A percentile compares a stretch with the other conserved stretches of the same genome.
Conservation (phyloP, 2,329 filamentous ascomycete genomes). For the Ploettnerulaceae sp. region DNA sequence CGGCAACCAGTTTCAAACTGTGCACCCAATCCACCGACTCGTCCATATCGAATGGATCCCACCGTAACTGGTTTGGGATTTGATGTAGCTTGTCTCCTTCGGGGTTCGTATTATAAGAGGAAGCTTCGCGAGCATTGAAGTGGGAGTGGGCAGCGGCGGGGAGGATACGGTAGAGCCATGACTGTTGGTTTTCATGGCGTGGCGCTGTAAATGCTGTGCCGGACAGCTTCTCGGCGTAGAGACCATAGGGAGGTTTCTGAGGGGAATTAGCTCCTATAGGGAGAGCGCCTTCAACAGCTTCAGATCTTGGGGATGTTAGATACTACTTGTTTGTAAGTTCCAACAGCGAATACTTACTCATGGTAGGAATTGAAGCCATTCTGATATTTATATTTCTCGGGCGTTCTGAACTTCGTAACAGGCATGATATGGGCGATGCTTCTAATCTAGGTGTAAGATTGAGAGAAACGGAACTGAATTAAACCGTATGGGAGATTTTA, state of each 20-base stretch:
- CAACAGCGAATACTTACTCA: slow-evolving; percentile 43
- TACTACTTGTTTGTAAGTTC: background rate
- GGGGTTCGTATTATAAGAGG: slow-evolving; percentile 41
- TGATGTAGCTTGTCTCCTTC: slow-evolving; percentile 49
- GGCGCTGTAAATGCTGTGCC: slow-evolving; percentile 55
- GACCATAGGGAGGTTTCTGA: slow-evolving; percentile 61
- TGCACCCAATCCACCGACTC: slow-evolving; percentile 64
- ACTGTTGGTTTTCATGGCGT: slow-evolving; percentile 50
- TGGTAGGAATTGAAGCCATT: slow-evolving; percentile 66
- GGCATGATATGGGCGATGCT: no score
- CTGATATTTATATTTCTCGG: slow-evolving; percentile 63
- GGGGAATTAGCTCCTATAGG: slow-evolving; percentile 64
- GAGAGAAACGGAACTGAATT: no score
- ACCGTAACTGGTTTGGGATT: slow-evolving; percentile 76
- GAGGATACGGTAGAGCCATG: slow-evolving; percentile 54
- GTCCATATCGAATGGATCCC: slow-evolving; percentile 68
- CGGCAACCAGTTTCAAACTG: slow-evolving; percentile 61
- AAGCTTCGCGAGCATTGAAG: slow-evolving; percentile 41
- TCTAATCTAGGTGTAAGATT: no score
- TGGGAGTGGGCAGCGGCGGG: slow-evolving; percentile 49
- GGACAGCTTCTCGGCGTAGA: slow-evolving; percentile 63
- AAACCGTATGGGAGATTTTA: no score
- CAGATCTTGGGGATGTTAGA: slow-evolving; percentile 43
- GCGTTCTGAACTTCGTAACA: slow-evolving; percentile 55
- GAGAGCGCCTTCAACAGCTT: slow-evolving; percentile 60